Conservation (phyloP, 1,284 basidiomycete species). For the Apiotrichum veenhuisii region DNA sequence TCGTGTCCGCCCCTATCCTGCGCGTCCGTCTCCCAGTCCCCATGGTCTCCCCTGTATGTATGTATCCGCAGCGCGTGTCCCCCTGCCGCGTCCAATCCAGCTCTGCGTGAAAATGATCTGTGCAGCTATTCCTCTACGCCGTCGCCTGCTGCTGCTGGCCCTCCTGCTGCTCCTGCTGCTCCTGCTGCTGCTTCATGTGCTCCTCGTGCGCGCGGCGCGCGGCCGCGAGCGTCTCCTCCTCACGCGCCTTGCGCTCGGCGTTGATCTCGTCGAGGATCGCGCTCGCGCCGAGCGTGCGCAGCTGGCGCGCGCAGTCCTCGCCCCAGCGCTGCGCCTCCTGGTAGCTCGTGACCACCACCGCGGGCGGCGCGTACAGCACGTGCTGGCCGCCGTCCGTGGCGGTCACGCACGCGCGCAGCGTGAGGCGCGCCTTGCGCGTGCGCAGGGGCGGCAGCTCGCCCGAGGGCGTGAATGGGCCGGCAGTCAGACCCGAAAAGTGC, state of each 20-base stretch:
- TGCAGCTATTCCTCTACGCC: background rate
- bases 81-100: too few relatives aligned
- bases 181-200: background rate
- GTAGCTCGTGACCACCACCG: constrained; percentile 56
- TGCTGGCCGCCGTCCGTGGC: constrained; percentile 66
- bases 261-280: constrained; percentile 76
- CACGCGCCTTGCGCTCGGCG: constrained; percentile 59
- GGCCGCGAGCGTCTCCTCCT: constrained; percentile 50
- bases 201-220: background rate
- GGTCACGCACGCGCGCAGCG: constrained; percentile 73
- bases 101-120: too few relatives aligned
- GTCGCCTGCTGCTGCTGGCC: background rate
- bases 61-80: too few relatives aligned
- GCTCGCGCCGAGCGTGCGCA: constrained; percentile 67
- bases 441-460: constrained; percentile 16
- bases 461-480: constrained; percentile 12
- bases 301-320: constrained; percentile 58
- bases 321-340: constrained; percentile 67
- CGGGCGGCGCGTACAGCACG: constrained; percentile 62
- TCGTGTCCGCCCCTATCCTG: too few relatives aligned
- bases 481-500: constrained; percentile 42
- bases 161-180: too few relatives aligned
- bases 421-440: constrained; percentile 52
- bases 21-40: too few relatives aligned
- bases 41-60: too few relatives aligned